Base-by-base conservation (phyloP, 176 grass and related monocot species). In the Dendrocalamus sinicus region DNA sequence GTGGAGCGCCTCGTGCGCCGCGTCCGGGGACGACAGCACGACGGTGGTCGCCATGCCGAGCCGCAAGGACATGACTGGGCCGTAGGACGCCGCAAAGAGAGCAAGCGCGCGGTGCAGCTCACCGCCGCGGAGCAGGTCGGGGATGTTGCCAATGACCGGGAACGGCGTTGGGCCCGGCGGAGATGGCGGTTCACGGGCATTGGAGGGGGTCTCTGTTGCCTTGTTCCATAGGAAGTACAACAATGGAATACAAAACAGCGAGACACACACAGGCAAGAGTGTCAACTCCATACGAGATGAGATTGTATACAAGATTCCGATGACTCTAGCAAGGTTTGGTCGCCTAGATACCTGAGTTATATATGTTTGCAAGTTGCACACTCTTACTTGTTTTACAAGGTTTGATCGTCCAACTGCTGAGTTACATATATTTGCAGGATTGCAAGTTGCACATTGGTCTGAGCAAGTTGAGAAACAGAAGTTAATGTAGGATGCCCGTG, bases 81-180 rank as follows among this genome's bases (percentile, higher is more conserved):
- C 82, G 72, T 84, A 75, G 28, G 72, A 24, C 14, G 22, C 46
- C 46, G 82, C 73, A 5, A 76, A 10, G 28, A 46, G 8, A 37
- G 72, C 20, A 2, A 84, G 82, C 22, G 32, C 13, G 71, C 61
- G 72, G 32, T 84, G 82, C 30, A 76, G 46, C 82, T 84, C 82
- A 30, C 82, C 72, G 82, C 12, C 59, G 2, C 79, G 66, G 50
- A 82, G 4, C 66, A 76, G 82, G 28, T 84, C 15, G 5, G 60
- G 71, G 46, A 84, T 76, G 72, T 84, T 84, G 59, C 82, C 82
- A 6, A 84, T 64, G 60, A 76, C 14, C 3, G 72, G 82, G 4
- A 53, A 65, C 12, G 82, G 32, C 32, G 13, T 65, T 37, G 82
- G 82, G 71, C 60, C 82, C 46, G 82, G 82, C 1, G 78, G 62